Conservation (phyloP, 164 flowering plant genomes). For the Vitis vinifera region ASM3070453v1 NC_081815.1:1720001-1720500, state of each 20-base stretch:
- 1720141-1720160: not conserved
- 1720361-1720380: too few relatives aligned
- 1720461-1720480: too few relatives aligned
- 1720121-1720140: not conserved
- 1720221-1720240: conserved; percentile 5
- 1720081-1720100: not conserved
- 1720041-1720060: not conserved
- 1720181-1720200: conserved; percentile 6
- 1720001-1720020: not conserved
- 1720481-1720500: too few relatives aligned
- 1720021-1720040: not conserved
- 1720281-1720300: accelerated
- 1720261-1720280: too few relatives aligned
- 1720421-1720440: too few relatives aligned
- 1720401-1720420: too few relatives aligned
- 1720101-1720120: not conserved
- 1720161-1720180: not conserved
- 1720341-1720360: too few relatives aligned
- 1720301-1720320: too few relatives aligned
- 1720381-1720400: too few relatives aligned
- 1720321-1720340: too few relatives aligned
- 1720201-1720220: not conserved
- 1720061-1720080: not conserved
- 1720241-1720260: not conserved
- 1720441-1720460: too few relatives aligned